These are phyloP conservation scores for Rosa multiflora DNA, from an alignment of 306 rosid genomes.

Conservation along the genomic window DNA sequence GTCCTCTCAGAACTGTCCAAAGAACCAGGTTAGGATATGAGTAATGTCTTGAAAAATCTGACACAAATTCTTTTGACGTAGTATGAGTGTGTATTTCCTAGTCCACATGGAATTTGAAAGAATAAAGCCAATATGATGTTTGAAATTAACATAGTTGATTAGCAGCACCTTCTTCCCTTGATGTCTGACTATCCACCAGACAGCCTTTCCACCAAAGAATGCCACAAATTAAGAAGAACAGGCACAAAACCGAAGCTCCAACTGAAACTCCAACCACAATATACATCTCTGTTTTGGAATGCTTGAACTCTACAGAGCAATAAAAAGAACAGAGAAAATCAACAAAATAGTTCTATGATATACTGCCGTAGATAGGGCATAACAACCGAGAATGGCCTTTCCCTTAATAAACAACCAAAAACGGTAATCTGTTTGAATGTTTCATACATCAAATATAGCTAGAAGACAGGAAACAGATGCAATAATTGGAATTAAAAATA, in stretches of 20 bases:
- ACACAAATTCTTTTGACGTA: too few species aligned
- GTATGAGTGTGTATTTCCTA: too few species aligned
- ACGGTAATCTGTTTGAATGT: too few species aligned
- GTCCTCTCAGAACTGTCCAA: too few species aligned
- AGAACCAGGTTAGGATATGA: too few species aligned
- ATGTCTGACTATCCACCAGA: not conserved
- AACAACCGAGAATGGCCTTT: not conserved
- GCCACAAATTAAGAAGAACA: not conserved
- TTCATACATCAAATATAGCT: not conserved
- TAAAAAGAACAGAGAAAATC: not conserved
- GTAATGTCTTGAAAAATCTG: too few species aligned
- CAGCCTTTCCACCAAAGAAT: conserved; percentile 9
- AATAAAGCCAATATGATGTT: too few species aligned
- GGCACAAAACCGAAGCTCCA: conserved; percentile 7
- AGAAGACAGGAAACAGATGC: not conserved
- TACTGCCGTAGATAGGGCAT: not conserved
- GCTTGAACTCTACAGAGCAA: not conserved
- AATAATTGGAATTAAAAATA: too few species aligned
- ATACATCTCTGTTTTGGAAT: not conserved
- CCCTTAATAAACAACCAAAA: too few species aligned
- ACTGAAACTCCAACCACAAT: not conserved
- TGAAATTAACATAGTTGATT: too few species aligned
- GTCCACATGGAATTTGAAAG: too few species aligned
- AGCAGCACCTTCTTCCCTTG: conserved; percentile 18
- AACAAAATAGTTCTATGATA: not conserved